A percentile compares a stretch with the other conserved stretches of the same genome.
phyloP scores from a whole-genome alignment of 371 early-diverging fungal species.

The Mortierella sp. region DNA sequence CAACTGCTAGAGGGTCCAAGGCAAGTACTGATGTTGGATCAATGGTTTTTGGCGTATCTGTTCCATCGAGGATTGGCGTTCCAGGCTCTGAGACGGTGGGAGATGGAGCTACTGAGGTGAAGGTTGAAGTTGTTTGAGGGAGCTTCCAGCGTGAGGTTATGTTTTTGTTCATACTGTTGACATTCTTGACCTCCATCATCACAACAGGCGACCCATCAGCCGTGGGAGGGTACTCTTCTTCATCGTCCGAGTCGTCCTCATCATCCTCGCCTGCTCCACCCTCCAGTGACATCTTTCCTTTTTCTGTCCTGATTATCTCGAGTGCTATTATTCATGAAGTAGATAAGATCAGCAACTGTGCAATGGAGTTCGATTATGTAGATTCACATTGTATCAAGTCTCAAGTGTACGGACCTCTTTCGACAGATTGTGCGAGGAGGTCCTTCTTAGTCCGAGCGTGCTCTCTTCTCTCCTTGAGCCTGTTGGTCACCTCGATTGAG shows the following conservation, averaged over 20 bases:
- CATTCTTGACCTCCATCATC: constrained; percentile 60
- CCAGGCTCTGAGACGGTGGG: constrained; percentile 46
- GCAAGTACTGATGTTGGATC: constrained; percentile 4
- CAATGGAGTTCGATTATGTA: not conserved
- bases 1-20: constrained; percentile 45
- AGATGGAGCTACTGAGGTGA: constrained; percentile 37
- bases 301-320: constrained; percentile 42
- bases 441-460: constrained; percentile 48
- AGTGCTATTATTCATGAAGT: constrained; percentile 24
- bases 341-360: not conserved
- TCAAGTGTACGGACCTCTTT: constrained; percentile 25
- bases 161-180: constrained; percentile 82
- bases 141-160: constrained; percentile 76
- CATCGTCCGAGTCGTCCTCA: constrained; percentile 42
- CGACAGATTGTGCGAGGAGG: constrained; percentile 42
- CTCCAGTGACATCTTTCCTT: constrained; percentile 28
- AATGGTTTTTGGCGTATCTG: constrained; percentile 21
- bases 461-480: constrained; percentile 43
- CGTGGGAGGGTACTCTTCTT: constrained; percentile 39
- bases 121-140: constrained; percentile 36
- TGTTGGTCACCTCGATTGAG: constrained; percentile 38
- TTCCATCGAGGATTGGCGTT: constrained; percentile 31
- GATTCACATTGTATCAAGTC: not conserved
- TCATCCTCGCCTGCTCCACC: constrained; percentile 16
- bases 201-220: constrained; percentile 41